Base-by-base conservation (phyloP, 2,329 filamentous ascomycete genomes). In the Talaromyces sp. region DNA sequence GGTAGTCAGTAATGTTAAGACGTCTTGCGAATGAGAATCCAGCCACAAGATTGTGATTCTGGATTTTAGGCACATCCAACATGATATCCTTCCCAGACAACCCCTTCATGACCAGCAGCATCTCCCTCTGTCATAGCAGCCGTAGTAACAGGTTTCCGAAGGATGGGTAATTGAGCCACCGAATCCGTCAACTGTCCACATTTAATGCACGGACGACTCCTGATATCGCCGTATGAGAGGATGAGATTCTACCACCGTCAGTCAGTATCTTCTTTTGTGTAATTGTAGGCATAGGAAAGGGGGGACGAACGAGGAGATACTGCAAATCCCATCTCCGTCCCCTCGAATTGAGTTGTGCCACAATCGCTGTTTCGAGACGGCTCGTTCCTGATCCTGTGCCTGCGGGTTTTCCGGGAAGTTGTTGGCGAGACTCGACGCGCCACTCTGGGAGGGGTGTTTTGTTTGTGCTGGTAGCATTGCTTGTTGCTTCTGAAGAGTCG, bases 171-270 rank as follows among this genome's bases (percentile, higher is more conserved):
- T 64, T 76, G 76, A 12, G 76, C 72, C n/a, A 70, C 67, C 31
- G 67, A 68, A 65, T 79, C 71, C 61, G 75, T 73, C 62, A 79
- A 68, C 18, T 70, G 72, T 44, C 66, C 67, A 68, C 78, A 80
- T 60, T 73, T 77, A 2, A 68, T 63, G 62, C 78, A 80, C 16
- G 73, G 69, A 1, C 71, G 75, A 33, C 73, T 70, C 52, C 75
- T 79, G 63, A 80, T 69, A 61, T 77, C 71, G 12, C 72, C 66
- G 65, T 79, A 80, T 21, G 78, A 76, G 31, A 73, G 69, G 9
- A 79, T 75, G 72, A 78, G 77, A 58, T 78, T 75, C 78, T 80
- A 28, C 28, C 3, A 12, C 1, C 7, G n/a, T 18, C 2, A 31
- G 48, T 54, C 7, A 54, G 50, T 18, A 54, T 14, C 18, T 1